Base-by-base conservation (phyloP, 495 filamentous ascomycete genomes). In the Jackrogersella multiformis region DNA sequence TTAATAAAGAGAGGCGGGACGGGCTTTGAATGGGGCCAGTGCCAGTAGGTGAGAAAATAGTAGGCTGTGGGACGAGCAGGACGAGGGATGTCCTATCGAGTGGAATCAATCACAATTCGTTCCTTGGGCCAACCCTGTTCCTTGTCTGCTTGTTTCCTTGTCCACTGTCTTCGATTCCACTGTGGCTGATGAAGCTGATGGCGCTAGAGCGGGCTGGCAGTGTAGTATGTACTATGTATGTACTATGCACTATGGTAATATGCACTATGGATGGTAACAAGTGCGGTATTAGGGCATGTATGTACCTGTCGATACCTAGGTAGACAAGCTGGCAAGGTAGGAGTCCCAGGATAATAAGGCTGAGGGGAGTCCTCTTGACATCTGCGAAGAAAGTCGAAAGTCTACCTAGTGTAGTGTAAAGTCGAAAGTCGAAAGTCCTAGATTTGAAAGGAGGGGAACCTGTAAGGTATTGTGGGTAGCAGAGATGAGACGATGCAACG, bases 181-280 rank as follows among this genome's bases (percentile, higher is more conserved):
- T 61, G 67, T 70, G 67, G 67, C 67, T 70, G 60, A 69, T 56
- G 60, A 41, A 64, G 66, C 66, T 65, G 67, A 70, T 61, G 15
- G 49, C 61, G 52, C 51, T 57, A 54, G 32, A 35, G 21, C 35
- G 18, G 32, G 45, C 55, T 64, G 55, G 24, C 39, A 35, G 28
- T 48, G 26, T 53, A 34, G 35, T 32, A 18, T 30, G 39, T 56
- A 34, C n/a, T 28, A 46, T 24, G 24, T 7, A 24, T 16, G 18
- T 54, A 42, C 32, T 20, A 16, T 8, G 18, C 42, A 6, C 9
- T 21, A 8, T 23, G 16, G 42, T 20, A 12, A 48, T 48, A 12
- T 12, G 9, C 18, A 7, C 18, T 24, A 48, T 3, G 10, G n/a
- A n/a, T n/a, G n/a, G n/a, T n/a, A n/a, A n/a, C n/a, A 30, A 9